Conservation (phyloP, 371 early-diverging fungal genomes). For the Apophysomyces elegans region DNA sequence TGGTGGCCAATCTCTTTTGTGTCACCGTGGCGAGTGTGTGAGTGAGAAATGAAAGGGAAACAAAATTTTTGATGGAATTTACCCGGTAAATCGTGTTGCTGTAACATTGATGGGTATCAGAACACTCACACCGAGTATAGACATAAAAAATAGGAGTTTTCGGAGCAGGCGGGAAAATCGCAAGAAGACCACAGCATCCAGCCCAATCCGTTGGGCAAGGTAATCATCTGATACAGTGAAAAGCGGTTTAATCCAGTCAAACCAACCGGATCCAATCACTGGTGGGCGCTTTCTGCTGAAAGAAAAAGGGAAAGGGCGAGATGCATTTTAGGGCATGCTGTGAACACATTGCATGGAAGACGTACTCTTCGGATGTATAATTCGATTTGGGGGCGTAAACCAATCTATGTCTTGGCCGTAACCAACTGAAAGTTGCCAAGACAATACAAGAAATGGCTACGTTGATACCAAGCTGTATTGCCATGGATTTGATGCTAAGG, state of each 20-base stretch:
- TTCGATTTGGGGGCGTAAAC: conserved; percentile 55
- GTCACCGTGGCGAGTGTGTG: conserved; percentile 15
- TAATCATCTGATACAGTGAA: conserved; percentile 60
- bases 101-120: conserved; percentile 68
- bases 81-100: conserved; percentile 52
- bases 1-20: conserved; percentile 57
- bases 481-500: conserved; percentile 50
- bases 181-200: conserved; percentile 81
- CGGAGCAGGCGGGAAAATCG: conserved; percentile 70
- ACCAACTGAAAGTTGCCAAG: conserved; percentile 45
- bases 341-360: conserved; percentile 2
- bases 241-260: conserved; percentile 72
- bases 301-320: neutral
- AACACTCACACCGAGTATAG: conserved; percentile 60
- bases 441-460: conserved; percentile 48
- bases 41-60: neutral
- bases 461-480: conserved; percentile 55
- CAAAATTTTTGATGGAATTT: conserved; percentile 12
- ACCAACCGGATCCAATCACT: conserved; percentile 56
- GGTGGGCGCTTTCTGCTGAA: conserved; percentile 68
- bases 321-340: neutral
- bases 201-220: conserved; percentile 69
- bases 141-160: conserved; percentile 57
- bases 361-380: conserved; percentile 44
- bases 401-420: conserved; percentile 51